Conservation (phyloP, 1,284 basidiomycete genomes). For the Heimioporus retisporus region DNA sequence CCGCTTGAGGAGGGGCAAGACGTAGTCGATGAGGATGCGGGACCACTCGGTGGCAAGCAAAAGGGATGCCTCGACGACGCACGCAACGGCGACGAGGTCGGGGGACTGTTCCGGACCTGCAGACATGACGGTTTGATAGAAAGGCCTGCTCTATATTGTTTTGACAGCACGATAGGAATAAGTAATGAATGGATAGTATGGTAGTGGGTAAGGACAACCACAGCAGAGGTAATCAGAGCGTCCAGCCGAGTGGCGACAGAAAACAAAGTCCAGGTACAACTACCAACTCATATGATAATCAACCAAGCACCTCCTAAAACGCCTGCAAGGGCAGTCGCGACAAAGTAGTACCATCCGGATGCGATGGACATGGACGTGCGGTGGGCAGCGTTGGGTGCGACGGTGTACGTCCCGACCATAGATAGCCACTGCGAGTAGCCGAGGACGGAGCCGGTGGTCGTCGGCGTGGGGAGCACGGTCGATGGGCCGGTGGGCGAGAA, state of each 20-base stretch:
- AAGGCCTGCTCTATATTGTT: conserved; percentile 9
- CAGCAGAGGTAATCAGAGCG: neutral
- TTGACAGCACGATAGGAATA: conserved; percentile 12
- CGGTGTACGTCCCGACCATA: conserved; percentile 54
- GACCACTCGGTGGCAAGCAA: conserved; percentile 66
- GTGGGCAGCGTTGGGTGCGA: conserved; percentile 36
- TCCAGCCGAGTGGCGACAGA: conserved; percentile 9
- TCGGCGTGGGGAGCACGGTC: conserved; percentile 47
- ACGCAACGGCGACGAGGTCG: conserved; percentile 60
- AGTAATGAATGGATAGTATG: conserved; percentile 26
- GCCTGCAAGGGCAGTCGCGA: conserved; percentile 38
- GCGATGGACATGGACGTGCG: conserved; percentile 30
- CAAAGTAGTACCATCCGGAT: conserved; percentile 44
- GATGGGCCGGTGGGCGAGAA: conserved; percentile 68
- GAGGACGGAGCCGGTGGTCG: conserved; percentile 62
- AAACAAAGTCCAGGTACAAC: conserved; percentile 19
- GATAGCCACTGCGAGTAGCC: conserved; percentile 64
- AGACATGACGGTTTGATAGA: conserved; percentile 29
- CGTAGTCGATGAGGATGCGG: conserved; percentile 58
- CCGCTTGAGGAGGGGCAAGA: conserved; percentile 63
- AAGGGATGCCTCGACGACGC: conserved; percentile 73
- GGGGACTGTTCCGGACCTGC: conserved; percentile 21
- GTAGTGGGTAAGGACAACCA: conserved; percentile 17
- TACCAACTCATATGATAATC: conserved; percentile 33
- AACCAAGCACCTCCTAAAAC: conserved; percentile 47